Evolutionary conservation across 2,329 filamentous ascomycete species (phyloP).

Genomic region (Aspergillus aculeatinus): DNA sequence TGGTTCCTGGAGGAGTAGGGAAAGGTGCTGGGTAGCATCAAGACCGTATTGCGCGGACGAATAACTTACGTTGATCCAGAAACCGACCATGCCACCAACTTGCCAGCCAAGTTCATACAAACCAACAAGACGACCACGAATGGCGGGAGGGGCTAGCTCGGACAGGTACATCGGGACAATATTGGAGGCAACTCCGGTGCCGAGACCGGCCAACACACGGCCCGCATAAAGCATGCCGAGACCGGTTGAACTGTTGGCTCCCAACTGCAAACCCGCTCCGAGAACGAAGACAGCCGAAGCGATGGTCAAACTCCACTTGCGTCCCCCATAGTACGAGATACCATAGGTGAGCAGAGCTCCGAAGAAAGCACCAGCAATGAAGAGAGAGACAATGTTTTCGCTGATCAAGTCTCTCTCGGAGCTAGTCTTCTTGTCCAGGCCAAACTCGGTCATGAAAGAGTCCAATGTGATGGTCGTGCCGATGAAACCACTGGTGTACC

Average conservation of each 20-base stretch:
- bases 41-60: not conserved
- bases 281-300: slow-evolving; percentile 65
- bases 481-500: slow-evolving; percentile 72
- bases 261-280: slow-evolving; percentile 68
- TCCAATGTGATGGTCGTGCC: slow-evolving; percentile 70
- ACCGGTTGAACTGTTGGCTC: slow-evolving; percentile 57
- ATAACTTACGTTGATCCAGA: slow-evolving; percentile 43
- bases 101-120: slow-evolving; percentile 55
- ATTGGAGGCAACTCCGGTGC: slow-evolving; percentile 54
- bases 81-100: slow-evolving; percentile 46
- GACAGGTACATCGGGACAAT: slow-evolving; percentile 59
- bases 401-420: slow-evolving; percentile 59
- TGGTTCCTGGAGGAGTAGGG: not conserved
- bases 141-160: slow-evolving; percentile 55
- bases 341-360: slow-evolving; percentile 65
- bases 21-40: not conserved
- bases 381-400: slow-evolving; percentile 73
- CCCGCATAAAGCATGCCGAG: slow-evolving; percentile 58
- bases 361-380: slow-evolving; percentile 81
- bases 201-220: slow-evolving; percentile 54
- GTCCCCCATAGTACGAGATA: slow-evolving; percentile 63
- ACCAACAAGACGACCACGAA: slow-evolving; percentile 55
- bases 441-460: slow-evolving; percentile 68
- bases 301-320: slow-evolving; percentile 61
- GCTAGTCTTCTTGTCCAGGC: slow-evolving; percentile 53